These are phyloP conservation scores for Nothopassalora personata DNA, from an alignment of 2,329 filamentous ascomycete genomes.

Conservation along the genomic window DNA sequence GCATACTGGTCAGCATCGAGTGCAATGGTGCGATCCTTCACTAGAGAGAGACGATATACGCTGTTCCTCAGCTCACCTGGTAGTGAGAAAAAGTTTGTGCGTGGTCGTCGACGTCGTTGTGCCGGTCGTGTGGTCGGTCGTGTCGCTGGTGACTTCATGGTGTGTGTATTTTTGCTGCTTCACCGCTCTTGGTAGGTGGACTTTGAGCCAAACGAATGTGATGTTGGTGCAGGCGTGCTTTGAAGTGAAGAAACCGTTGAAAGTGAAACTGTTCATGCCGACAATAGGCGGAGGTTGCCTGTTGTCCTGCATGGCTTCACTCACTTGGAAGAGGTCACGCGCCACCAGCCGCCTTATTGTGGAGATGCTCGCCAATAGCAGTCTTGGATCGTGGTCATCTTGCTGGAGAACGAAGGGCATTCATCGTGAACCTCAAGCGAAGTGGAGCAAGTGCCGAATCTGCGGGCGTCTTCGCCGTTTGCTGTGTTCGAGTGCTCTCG, in stretches of 20 bases:
- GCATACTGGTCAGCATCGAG: not conserved
- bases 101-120: not conserved
- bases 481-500: not conserved
- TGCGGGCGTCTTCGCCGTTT: too few relatives aligned
- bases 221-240: not conserved
- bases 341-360: not conserved
- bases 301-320: not conserved
- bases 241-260: not conserved
- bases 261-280: not conserved
- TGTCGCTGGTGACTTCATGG: not conserved
- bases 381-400: not conserved
- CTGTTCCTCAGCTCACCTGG: conserved; percentile 3
- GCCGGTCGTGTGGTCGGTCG: not conserved
- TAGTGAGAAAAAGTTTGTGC: not conserved
- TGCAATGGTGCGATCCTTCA: not conserved
- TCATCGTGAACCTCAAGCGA: not conserved
- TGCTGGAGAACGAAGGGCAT: not conserved
- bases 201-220: not conserved
- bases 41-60: not conserved
- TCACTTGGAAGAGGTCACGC: not conserved
- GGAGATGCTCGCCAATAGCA: not conserved
- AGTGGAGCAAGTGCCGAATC: not conserved
- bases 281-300: not conserved
- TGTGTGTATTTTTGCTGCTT: not conserved
- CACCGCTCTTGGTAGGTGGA: not conserved